Base-by-base conservation (phyloP, 805 yeast species). In the Diddensiella caesifluorescens region DNA sequence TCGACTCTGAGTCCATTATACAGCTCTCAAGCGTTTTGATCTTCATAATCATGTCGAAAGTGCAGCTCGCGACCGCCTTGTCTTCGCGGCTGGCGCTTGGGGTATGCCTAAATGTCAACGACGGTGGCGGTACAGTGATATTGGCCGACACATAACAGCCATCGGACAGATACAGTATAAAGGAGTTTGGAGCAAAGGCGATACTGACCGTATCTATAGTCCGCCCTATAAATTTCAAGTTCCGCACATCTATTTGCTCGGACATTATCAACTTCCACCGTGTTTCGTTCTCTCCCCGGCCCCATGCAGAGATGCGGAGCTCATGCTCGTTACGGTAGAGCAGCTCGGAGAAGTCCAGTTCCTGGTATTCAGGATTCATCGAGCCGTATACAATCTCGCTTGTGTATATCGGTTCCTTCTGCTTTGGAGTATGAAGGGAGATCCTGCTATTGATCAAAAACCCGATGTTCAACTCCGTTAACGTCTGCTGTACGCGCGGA, bases 11-110 rank as follows among this genome's bases (percentile, higher is more conserved):
- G 40, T 62, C 65, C 18, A 46, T 50, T 1, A 56, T 46, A 22
- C 61, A 55, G 16, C 51, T 51, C 42, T 60, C 55, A 5, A 62
- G 47, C 7, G 57, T 53, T 45, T 55, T 48, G 5, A 62, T 38
- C 22, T 56, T 59, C 41, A 56, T 54, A 1, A 61, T 47, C 15
- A 42, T 41, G 22, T 62, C 55, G 45, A 47, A 61, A 4, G 53
- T 46, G 10, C 53, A 46, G n/a, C 42, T 47, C n/a, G 33, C n/a
- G 16, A 26, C 35, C 13, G 37, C 25, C 32, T 30, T 15, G 16
- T 32, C 29, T 6, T 31, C n/a, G 12, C 20, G 32, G 12, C 16
- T 15, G 32, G 7, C 6, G 39, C 13, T n/a, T 10, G 18, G 31
- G 13, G n/a, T 12, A 19, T 25, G 35, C 12, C 35, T 6, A 21